A percentile compares a stretch with the other conserved stretches of the same genome.
Evolutionary conservation across 1,284 basidiomycete species (phyloP).

Genomic region (Tausonia pullulans): DNA sequence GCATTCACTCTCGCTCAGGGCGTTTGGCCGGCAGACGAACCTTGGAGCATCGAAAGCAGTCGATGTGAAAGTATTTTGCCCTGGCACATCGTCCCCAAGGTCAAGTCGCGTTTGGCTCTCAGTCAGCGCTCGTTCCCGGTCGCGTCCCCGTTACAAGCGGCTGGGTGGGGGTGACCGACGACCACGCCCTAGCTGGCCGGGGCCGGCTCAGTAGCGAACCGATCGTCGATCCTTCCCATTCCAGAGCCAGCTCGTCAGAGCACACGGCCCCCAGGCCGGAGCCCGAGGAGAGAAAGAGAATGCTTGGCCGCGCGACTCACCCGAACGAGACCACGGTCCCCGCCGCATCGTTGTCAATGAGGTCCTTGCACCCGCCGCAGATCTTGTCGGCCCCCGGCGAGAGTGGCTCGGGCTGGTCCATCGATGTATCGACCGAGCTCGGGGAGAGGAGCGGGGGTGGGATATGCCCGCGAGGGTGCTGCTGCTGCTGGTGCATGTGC

Average conservation of each 20-base stretch:
- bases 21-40: background rate
- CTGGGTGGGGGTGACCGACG: too few relatives aligned
- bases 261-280: background rate
- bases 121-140: too few relatives aligned
- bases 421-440: background rate
- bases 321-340: constrained; percentile 10
- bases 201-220: too few relatives aligned
- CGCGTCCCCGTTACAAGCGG: too few relatives aligned
- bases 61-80: constrained; percentile 33
- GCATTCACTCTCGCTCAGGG: background rate
- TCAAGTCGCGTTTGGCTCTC: too few relatives aligned
- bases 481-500: background rate
- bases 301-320: background rate
- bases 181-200: too few relatives aligned
- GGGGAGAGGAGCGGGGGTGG: background rate
- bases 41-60: constrained; percentile 40
- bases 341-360: constrained; percentile 47
- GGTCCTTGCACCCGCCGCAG: constrained; percentile 74
- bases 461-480: background rate
- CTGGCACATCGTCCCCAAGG: background rate
- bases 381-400: background rate
- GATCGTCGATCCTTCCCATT: background rate
- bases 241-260: background rate
- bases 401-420: background rate
- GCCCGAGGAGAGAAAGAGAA: background rate